Base-by-base conservation (phyloP, 768 basidiomycete species). In the Lenzites betulinus region DNA sequence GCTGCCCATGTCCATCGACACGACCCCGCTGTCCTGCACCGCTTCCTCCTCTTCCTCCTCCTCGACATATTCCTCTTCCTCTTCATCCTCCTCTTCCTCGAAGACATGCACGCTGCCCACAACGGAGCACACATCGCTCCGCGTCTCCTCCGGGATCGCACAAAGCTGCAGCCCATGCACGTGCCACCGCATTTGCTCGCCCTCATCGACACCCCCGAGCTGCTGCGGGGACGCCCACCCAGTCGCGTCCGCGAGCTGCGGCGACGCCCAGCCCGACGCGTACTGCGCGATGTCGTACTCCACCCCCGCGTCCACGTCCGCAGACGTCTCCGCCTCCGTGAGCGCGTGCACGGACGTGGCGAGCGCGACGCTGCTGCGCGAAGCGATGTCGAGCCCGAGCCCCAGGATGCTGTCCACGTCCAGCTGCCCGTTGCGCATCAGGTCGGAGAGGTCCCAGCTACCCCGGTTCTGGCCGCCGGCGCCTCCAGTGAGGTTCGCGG, bases 361-460 rank as follows among this genome's bases (percentile, higher is more conserved):
- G 39, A 26, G 38, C 23, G 7, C 54, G 18, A 50, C 54, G 22
- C 47, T 55, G 30, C 48, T 50, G 26, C 51, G 44, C 47, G 59
- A 60, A 18, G 44, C 44, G 35, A 36, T 33, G 1, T 54, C 63
- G 11, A 65, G 52, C 7, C 60, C 65, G 25, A 71, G 62, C 3
- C 70, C 67, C 11, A 71, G 69, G 26, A 71, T 69, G 8, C 67
- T 69, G 49, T 71, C 69, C 16, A 71, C 60, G 62, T 71, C 70
- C 18, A 71, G 65, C 54, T 61, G 57, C 2, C 70, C 70, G 49
- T 67, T 61, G 42, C 46, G 48, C 26, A 67, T 47, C 9, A 71
- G 62, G 39, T 67, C 69, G 8, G 59, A 43, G 22, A 71, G 60
- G 15, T 70, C 66, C 68, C 68, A 69, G 38, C 54, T 61, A 39